A percentile compares a stretch with the other conserved stretches of the same genome.
These are phyloP conservation scores for Pelargonium fulgidum DNA, from an alignment of 441 rosid genomes.

Conservation along the genomic window DNA sequence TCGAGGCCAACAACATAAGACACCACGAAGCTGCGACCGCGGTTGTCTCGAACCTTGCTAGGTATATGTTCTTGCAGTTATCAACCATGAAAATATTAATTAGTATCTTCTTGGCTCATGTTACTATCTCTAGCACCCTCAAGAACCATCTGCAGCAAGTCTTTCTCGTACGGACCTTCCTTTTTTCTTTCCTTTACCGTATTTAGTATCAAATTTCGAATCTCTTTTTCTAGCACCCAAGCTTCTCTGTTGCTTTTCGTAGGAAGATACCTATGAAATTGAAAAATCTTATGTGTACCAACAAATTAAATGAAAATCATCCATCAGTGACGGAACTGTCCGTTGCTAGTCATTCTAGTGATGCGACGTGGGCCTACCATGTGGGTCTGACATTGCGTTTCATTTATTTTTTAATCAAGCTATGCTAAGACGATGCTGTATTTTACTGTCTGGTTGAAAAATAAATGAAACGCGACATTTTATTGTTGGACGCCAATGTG, in stretches of 20 bases:
- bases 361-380: too few relatives aligned
- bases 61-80: slow-evolving; percentile 60
- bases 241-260: slow-evolving; percentile 33
- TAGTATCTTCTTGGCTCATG: slow-evolving; percentile 26
- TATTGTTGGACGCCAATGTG: too few relatives aligned
- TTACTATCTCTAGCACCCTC: slow-evolving; percentile 33
- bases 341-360: too few relatives aligned
- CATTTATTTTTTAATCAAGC: too few relatives aligned
- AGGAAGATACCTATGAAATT: slow-evolving; percentile 21
- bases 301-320: too few relatives aligned
- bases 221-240: slow-evolving; percentile 41
- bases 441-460: too few relatives aligned
- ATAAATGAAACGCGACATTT: too few relatives aligned
- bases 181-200: slow-evolving; percentile 32
- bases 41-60: slow-evolving; percentile 56
- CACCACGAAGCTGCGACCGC: slow-evolving; percentile 58
- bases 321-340: too few relatives aligned
- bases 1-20: slow-evolving; percentile 54
- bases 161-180: slow-evolving; percentile 19
- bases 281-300: too few relatives aligned
- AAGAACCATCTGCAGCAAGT: slow-evolving; percentile 32
- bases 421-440: too few relatives aligned
- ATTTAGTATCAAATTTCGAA: slow-evolving; percentile 21
- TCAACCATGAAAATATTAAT: slow-evolving; percentile 43
- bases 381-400: too few relatives aligned